Percentiles rank a stretch among this genome's conserved stretches.
Conservation (phyloP, 306 rosid genomes). For the Ammopiptanthus mongolicus region DNA sequence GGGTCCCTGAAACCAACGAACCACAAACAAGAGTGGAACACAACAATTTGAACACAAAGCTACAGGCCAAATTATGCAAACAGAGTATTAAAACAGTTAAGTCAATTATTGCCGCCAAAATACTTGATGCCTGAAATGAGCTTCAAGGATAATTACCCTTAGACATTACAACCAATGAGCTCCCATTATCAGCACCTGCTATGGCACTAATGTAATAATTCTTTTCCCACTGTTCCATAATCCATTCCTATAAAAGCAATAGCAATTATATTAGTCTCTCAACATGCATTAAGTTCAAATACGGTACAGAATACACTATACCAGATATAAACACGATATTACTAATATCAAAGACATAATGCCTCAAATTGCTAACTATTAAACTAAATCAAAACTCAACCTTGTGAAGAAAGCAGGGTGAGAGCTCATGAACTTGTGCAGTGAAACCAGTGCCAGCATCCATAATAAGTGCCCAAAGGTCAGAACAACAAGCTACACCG, state of each 20-base stretch:
- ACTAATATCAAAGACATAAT: neutral
- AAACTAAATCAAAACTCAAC: slow-evolving; percentile 20
- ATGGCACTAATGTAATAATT: slow-evolving; percentile 65
- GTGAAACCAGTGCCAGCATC: slow-evolving; percentile 77
- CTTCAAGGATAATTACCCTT: slow-evolving; percentile 40
- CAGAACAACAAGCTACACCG: slow-evolving; percentile 47
- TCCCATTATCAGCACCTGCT: slow-evolving; percentile 64
- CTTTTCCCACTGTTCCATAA: slow-evolving; percentile 76
- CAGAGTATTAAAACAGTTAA: neutral
- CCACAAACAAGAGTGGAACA: neutral
- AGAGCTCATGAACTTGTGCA: slow-evolving; percentile 61
- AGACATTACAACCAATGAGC: slow-evolving; percentile 76
- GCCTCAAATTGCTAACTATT: neutral
- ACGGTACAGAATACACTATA: neutral
- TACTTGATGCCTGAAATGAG: neutral
- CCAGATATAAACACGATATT: neutral
- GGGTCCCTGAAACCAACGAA: slow-evolving; percentile 45
- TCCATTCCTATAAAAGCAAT: slow-evolving; percentile 57
- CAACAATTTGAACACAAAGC: neutral
- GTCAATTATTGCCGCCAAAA: neutral
- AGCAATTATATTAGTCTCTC: slow-evolving; percentile 30
- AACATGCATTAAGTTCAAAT: slow-evolving; percentile 28
- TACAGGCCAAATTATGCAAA: neutral
- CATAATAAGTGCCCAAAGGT: slow-evolving; percentile 76
- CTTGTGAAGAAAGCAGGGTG: slow-evolving; percentile 65